phyloP scores from a whole-genome alignment of 306 rosid species.

The Comarum palustre region DNA sequence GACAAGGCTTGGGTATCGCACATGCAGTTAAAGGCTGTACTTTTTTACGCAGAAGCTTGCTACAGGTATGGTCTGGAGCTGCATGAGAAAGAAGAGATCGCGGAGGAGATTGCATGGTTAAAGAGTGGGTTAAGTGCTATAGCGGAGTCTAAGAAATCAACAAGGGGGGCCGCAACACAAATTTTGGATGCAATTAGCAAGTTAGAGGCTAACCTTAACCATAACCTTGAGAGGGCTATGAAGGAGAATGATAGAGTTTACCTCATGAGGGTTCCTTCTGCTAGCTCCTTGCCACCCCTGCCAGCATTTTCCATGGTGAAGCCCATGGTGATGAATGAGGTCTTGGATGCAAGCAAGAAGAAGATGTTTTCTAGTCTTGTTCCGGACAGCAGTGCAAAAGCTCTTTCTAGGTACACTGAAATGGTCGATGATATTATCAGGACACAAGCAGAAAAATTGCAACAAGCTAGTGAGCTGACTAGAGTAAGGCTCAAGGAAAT shows the following conservation, averaged over 20 bases:
- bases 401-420: conserved; percentile 94
- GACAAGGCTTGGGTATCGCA: conserved; percentile 86
- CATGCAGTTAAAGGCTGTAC: conserved; percentile 78
- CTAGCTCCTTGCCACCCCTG: conserved; percentile 63
- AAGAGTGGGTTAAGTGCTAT: conserved; percentile 62
- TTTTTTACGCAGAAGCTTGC: conserved; percentile 83
- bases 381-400: conserved; percentile 90
- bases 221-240: conserved; percentile 86
- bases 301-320: conserved; percentile 88
- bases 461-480: conserved; percentile 94
- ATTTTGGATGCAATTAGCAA: conserved; percentile 77
- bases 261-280: conserved; percentile 89
- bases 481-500: conserved; percentile 94
- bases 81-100: conserved; percentile 90
- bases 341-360: conserved; percentile 91
- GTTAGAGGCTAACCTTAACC: conserved; percentile 74
- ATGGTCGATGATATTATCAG: conserved; percentile 90
- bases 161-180: conserved; percentile 81
- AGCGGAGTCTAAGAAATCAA: conserved; percentile 60
- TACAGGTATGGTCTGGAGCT: conserved; percentile 80
- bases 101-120: conserved; percentile 86
- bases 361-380: conserved; percentile 92
- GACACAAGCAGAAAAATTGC: conserved; percentile 88
- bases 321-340: conserved; percentile 78
- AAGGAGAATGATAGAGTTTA: conserved; percentile 98